These are phyloP conservation scores for Ogataea angusta DNA, from an alignment of 805 yeast genomes.

Conservation along the genomic window DNA sequence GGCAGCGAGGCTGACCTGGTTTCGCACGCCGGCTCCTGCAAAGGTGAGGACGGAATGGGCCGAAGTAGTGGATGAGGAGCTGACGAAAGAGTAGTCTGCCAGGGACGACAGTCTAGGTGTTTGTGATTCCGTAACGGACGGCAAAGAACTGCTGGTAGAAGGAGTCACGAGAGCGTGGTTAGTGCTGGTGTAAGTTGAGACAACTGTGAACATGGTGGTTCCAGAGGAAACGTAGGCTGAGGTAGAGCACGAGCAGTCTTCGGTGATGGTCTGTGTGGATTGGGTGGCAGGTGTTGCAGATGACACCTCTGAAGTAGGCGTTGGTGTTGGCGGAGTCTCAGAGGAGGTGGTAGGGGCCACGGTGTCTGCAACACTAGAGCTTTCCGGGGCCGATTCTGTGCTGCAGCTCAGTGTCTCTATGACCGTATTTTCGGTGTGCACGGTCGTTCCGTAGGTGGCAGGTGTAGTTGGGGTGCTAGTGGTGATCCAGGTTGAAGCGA, in stretches of 20 bases:
- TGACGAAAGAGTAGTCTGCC: neutral
- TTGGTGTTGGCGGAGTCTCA: neutral
- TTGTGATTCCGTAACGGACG: neutral
- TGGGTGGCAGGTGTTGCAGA: neutral
- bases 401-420: neutral
- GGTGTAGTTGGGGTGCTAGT: neutral
- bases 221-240: neutral
- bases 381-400: too few relatives aligned
- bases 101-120: neutral
- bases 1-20: neutral
- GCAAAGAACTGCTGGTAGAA: neutral
- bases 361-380: too few relatives aligned
- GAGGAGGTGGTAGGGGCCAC: too few relatives aligned
- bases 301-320: neutral
- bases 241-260: conserved; percentile 2
- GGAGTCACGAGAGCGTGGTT: neutral
- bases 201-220: neutral
- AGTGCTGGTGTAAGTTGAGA: neutral
- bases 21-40: conserved; percentile 2
- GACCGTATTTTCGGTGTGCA: neutral
- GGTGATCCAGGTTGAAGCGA: conserved; percentile 3
- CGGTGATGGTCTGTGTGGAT: neutral
- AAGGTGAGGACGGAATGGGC: neutral
- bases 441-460: neutral
- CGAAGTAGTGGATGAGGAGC: neutral